Evolutionary conservation across 2,329 filamentous ascomycete species (phyloP), one percentile per base, ranked within the genome.

Genomic region (Scopulariopsis brevicaulis): DNA sequence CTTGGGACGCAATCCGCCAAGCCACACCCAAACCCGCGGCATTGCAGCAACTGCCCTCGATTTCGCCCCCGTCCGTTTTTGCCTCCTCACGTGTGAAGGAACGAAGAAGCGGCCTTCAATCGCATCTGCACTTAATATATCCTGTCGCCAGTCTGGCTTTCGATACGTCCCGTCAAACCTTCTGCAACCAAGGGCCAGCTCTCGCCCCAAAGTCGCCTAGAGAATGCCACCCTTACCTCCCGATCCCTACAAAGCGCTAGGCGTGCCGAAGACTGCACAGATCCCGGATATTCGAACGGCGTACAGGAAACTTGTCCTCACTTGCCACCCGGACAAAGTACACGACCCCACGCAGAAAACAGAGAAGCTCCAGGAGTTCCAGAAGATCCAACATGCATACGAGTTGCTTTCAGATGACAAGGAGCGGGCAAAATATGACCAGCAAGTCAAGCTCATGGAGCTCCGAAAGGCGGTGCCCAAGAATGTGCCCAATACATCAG

Each of bases 321-420:
- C 89, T 70, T 92, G 87, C 68, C 92, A 96, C 65, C 92, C 92
- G 37, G 92, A 96, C 77, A 96, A 96, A 74, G 83, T 96, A 62
- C 86, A 90, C 63, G 83, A 96, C 66, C 84, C 86, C 57, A 77
- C 83, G 18, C 76, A 88, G 65, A 95, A 94, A 72, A 83, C 84
- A 60, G 76, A 83, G 64, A 95, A 92, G 70, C 84, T 89, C 65
- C 86, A 90, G 64, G 86, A 96, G 71, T 99, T 97, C 67, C 91
- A 96, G 72, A 85, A 84, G 69, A 89, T 97, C 37, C 92, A 96
- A 70, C 84, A 92, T 65, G 92, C 94, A 55, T 99, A 96, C 72
- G 94, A 97, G 72, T 78, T 94, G 34, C 82, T 99, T 60, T 89
- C 84, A 66, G 86, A 96, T 68, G 87, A 93, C 32, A 77, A 75